phyloP scores from a whole-genome alignment of 805 yeast genomes.

The Cyberlindnera maclurae region DNA sequence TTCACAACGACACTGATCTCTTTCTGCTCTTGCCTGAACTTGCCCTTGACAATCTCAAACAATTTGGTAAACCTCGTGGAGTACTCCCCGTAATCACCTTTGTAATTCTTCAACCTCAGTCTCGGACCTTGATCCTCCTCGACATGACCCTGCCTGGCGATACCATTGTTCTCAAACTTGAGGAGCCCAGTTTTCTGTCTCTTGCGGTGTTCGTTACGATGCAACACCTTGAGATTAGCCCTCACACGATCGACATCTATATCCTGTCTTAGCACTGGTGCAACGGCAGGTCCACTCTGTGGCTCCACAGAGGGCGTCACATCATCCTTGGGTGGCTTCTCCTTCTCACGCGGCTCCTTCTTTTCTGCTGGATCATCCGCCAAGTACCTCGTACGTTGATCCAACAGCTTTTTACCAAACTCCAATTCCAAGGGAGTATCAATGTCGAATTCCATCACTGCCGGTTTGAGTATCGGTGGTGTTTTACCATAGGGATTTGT shows the following conservation, averaged over 20 bases:
- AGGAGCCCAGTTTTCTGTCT: slow-evolving; percentile 15
- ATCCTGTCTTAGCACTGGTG: slow-evolving; percentile 17
- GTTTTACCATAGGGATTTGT: slow-evolving; percentile 51
- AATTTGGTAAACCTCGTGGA: slow-evolving; percentile 14
- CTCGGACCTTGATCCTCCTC: slow-evolving; percentile 14
- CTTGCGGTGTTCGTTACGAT: slow-evolving; percentile 5
- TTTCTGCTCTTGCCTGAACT: slow-evolving; percentile 1
- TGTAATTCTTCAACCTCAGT: slow-evolving; percentile 21
- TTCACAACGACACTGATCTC: neutral
- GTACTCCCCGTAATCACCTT: slow-evolving; percentile 23
- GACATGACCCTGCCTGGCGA: slow-evolving; percentile 9
- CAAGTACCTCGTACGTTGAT: slow-evolving; percentile 30
- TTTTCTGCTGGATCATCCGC: slow-evolving; percentile 16
- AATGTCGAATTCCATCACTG: slow-evolving; percentile 28
- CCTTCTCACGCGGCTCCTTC: neutral
- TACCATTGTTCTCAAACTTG: slow-evolving; percentile 12
- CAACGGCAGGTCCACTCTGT: neutral
- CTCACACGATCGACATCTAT: slow-evolving; percentile 21
- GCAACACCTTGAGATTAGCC: slow-evolving; percentile 10
- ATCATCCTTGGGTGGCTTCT: neutral
- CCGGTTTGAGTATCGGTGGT: slow-evolving; percentile 27
- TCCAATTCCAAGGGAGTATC: slow-evolving; percentile 37
- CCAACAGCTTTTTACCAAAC: slow-evolving; percentile 36
- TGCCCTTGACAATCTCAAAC: slow-evolving; percentile 8
- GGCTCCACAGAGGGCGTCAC: neutral